Evolutionary conservation across 306 rosid species (phyloP).

Genomic region (Inga leiocalycina): DNA sequence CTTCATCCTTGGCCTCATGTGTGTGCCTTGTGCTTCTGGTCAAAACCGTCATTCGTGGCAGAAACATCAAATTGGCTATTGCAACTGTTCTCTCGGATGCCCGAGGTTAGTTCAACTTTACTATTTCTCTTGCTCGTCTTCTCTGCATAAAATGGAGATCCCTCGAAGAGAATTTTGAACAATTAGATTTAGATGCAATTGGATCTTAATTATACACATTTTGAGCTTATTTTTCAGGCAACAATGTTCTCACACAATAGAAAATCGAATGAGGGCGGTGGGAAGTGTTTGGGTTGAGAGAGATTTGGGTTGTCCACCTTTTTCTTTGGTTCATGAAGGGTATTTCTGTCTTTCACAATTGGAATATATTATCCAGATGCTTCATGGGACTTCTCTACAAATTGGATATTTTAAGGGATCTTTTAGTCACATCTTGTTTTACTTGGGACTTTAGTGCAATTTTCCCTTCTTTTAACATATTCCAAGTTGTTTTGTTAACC

Average conservation of each 20-base stretch:
- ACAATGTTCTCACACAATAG: no score
- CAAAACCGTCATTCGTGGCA: conserved; percentile 62
- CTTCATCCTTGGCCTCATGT: not conserved
- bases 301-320: no score
- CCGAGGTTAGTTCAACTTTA: conserved; percentile 39
- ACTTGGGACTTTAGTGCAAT: no score
- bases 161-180: not conserved
- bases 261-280: no score
- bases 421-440: no score
- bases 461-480: not conserved
- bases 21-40: not conserved
- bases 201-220: not conserved
- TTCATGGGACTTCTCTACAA: no score
- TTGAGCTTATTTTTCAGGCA: no score
- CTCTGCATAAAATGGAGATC: not conserved
- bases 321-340: no score
- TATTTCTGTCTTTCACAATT: no score
- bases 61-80: conserved; percentile 67
- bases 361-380: no score
- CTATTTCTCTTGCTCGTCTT: not conserved
- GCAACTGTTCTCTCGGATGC: conserved; percentile 61
- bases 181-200: not conserved
- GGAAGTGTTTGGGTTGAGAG: no score
- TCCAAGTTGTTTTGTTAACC: not conserved
- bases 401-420: no score